Evolutionary conservation across 2,329 filamentous ascomycete species (phyloP).

Genomic region (Beauveria rudraprayagi): DNA sequence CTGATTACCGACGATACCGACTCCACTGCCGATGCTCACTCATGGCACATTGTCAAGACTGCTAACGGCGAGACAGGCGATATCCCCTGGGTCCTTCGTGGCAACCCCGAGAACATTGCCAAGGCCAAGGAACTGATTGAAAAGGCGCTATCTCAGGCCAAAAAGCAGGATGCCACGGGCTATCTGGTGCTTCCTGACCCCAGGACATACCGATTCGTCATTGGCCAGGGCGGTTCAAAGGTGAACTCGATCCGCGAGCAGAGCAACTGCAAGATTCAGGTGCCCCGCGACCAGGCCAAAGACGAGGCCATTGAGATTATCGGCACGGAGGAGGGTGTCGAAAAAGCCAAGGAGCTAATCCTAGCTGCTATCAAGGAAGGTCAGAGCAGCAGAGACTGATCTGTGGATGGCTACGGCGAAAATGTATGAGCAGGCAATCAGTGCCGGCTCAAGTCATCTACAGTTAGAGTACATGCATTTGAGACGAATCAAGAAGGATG

Average conservation of each 20-base stretch:
- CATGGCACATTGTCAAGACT: conserved; percentile 72
- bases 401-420: not conserved
- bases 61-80: conserved; percentile 55
- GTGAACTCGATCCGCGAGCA: conserved; percentile 90
- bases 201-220: conserved; percentile 79
- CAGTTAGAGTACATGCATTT: not conserved
- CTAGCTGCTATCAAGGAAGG: conserved; percentile 70
- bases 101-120: conserved; percentile 66
- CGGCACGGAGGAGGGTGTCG: conserved; percentile 69
- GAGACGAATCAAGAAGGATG: not conserved
- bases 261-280: conserved; percentile 88
- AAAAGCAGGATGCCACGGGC: conserved; percentile 64
- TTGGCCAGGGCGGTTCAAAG: conserved; percentile 80
- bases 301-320: conserved; percentile 86
- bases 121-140: conserved; percentile 72
- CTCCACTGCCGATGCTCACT: conserved; percentile 57
- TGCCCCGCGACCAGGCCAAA: conserved; percentile 69
- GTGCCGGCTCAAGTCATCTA: not conserved
- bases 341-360: conserved; percentile 83
- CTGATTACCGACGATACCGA: conserved; percentile 83
- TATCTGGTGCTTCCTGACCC: conserved; percentile 89
- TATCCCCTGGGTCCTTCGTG: conserved; percentile 85
- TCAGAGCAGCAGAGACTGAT: conserved; percentile 17
- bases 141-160: conserved; percentile 63
- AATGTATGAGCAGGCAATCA: not conserved